Conservation (phyloP, 192 early-diverging fungal species). For the Entophlyctis luteolus region DNA sequence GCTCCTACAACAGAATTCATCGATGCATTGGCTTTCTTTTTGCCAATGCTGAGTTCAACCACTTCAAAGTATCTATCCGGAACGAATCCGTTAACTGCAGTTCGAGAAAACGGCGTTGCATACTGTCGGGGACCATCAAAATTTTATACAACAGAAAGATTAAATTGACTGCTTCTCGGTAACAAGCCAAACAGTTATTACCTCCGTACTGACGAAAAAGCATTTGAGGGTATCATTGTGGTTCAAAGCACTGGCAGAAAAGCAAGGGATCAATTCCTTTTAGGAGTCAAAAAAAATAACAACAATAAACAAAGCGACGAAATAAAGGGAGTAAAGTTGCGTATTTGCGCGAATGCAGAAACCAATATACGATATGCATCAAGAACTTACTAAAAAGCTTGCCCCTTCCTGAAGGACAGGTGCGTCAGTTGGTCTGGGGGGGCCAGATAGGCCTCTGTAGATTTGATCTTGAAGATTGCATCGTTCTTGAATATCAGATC, state of each 20-base stretch:
- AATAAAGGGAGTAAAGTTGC: too few relatives aligned
- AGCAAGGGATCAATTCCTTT: neutral
- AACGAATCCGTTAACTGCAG: constrained; percentile 47
- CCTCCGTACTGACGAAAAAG: constrained; percentile 50
- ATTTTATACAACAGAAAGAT: constrained; percentile 9
- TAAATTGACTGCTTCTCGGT: neutral
- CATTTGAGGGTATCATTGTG: constrained; percentile 35
- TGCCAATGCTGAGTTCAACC: constrained; percentile 36
- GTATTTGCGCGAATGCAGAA: too few relatives aligned
- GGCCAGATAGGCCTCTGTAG: constrained; percentile 40
- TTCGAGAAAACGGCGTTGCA: constrained; percentile 47
- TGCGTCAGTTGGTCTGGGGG: constrained; percentile 22
- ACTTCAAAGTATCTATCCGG: constrained; percentile 45
- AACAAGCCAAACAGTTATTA: neutral
- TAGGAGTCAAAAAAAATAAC: neutral
- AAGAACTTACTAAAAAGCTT: constrained; percentile 42
- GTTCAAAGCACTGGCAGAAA: constrained; percentile 31
- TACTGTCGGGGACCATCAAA: constrained; percentile 22
- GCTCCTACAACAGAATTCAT: neutral
- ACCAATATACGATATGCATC: too few relatives aligned
- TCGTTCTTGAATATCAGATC: constrained; percentile 16
- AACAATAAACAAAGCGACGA: too few relatives aligned
- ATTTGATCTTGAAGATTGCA: constrained; percentile 49
- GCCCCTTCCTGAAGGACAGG: constrained; percentile 47
- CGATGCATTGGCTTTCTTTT: neutral